Percentiles rank a stretch among this genome's conserved stretches.
phyloP scores from a whole-genome alignment of 75 land plant genomes.

The Sequoia sempervirens region DNA sequence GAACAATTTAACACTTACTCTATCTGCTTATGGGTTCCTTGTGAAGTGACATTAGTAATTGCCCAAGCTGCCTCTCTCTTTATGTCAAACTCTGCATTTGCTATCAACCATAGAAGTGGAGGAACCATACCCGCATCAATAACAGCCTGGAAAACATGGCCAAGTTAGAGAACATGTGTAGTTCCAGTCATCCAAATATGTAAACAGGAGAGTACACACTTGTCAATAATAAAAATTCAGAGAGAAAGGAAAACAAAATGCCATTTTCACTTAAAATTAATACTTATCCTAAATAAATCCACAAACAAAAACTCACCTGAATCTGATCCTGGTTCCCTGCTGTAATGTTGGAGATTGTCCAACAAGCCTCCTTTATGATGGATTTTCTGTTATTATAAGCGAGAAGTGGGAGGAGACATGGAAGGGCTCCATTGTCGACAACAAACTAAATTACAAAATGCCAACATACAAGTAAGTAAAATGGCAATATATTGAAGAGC shows the following conservation, averaged over 20 bases:
- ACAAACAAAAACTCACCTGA: constrained; percentile 30
- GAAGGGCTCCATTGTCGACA: background rate
- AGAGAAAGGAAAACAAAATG: background rate
- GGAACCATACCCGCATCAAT: constrained; percentile 36
- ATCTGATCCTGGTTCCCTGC: constrained; percentile 75
- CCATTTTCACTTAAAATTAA: background rate
- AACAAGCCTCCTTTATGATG: constrained; percentile 74
- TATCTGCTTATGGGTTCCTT: constrained; percentile 32
- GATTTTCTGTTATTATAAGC: constrained; percentile 17
- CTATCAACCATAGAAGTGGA: constrained; percentile 21
- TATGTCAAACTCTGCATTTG: constrained; percentile 31
- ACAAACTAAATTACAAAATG: constrained; percentile 36
- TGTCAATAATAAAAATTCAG: background rate
- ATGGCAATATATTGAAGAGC: constrained; percentile 23
- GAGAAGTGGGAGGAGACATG: background rate
- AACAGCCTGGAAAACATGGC: constrained; percentile 21
- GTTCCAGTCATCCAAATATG: background rate
- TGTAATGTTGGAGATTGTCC: constrained; percentile 70
- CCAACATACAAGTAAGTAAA: constrained; percentile 23
- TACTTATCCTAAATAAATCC: too few relatives aligned
- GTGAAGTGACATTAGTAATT: constrained; percentile 36
- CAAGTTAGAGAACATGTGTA: background rate
- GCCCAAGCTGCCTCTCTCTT: constrained; percentile 45
- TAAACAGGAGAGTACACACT: background rate
- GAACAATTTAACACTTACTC: constrained; percentile 13